Percentiles rank a stretch among this genome's conserved stretches.
Conservation (phyloP, 257 asterid species). For the Gentiana macrophylla region DNA sequence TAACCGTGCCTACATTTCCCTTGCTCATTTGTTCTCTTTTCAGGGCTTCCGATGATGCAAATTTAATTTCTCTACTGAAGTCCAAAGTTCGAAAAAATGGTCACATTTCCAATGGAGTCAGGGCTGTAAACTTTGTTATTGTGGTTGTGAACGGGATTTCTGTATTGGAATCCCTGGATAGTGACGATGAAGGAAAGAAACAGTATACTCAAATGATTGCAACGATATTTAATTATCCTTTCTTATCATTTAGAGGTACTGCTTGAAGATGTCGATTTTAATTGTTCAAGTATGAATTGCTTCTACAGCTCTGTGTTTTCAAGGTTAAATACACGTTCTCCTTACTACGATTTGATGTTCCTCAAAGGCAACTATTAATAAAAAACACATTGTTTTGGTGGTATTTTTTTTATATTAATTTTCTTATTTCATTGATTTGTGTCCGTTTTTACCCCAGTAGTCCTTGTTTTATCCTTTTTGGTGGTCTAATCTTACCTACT, state of each 20-base stretch:
- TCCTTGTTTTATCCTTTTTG: background rate
- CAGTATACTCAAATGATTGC: conserved; percentile 30
- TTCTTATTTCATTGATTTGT: no score
- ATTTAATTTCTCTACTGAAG: conserved; percentile 24
- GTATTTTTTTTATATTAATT: no score
- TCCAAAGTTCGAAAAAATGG: conserved; percentile 29
- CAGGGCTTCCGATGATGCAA: conserved; percentile 50
- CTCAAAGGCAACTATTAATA: no score
- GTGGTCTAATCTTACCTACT: conserved; percentile 5
- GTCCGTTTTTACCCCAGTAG: no score
- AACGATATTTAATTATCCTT: conserved; percentile 34
- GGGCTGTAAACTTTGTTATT: conserved; percentile 46
- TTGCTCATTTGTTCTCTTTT: conserved; percentile 8
- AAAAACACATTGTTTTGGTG: no score
- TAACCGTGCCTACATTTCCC: background rate
- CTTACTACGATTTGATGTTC: no score
- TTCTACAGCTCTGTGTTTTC: no score
- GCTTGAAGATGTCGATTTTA: background rate
- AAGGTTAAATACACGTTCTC: no score
- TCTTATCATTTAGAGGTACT: conserved; percentile 64
- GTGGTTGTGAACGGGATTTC: conserved; percentile 70
- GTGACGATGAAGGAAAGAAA: conserved; percentile 27
- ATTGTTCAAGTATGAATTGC: background rate
- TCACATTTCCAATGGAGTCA: conserved; percentile 12
- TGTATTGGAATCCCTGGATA: conserved; percentile 44